A percentile compares a stretch with the other conserved stretches of the same genome.
Evolutionary conservation across 331 rosid genomes (phyloP).

Genomic region (Quercus lobata): DNA sequence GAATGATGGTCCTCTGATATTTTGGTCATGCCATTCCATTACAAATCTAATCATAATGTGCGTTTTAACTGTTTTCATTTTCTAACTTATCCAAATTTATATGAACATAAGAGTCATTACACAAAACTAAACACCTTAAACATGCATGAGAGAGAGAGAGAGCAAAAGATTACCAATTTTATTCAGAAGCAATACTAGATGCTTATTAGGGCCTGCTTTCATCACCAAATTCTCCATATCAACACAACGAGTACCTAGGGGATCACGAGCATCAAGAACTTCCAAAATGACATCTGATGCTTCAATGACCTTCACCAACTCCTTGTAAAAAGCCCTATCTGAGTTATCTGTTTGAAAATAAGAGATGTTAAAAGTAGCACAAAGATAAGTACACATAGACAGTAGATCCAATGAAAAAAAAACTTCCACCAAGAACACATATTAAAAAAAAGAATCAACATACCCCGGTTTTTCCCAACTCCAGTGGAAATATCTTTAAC

Average conservation of each 20-base stretch:
- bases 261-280: constrained; percentile 98
- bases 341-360: constrained; percentile 40
- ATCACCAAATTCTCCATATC: constrained; percentile 88
- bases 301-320: constrained; percentile 78
- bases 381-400: neutral
- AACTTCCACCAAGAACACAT: neutral
- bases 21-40: neutral
- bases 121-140: neutral
- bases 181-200: constrained; percentile 79
- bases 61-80: neutral
- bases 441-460: neutral
- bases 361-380: neutral
- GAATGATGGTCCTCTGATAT: neutral
- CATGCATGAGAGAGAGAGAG: neutral
- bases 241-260: constrained; percentile 83
- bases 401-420: neutral
- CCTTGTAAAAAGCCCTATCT: constrained; percentile 84
- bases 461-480: constrained; percentile 49
- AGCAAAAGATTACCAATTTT: constrained; percentile 67
- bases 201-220: constrained; percentile 76
- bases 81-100: neutral
- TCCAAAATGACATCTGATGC: constrained; percentile 93
- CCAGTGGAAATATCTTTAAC: constrained; percentile 9
- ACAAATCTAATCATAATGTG: neutral
- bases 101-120: neutral